phyloP scores from a whole-genome alignment of 2,329 filamentous ascomycete genomes.

The Sphaceloma murrayae region DNA sequence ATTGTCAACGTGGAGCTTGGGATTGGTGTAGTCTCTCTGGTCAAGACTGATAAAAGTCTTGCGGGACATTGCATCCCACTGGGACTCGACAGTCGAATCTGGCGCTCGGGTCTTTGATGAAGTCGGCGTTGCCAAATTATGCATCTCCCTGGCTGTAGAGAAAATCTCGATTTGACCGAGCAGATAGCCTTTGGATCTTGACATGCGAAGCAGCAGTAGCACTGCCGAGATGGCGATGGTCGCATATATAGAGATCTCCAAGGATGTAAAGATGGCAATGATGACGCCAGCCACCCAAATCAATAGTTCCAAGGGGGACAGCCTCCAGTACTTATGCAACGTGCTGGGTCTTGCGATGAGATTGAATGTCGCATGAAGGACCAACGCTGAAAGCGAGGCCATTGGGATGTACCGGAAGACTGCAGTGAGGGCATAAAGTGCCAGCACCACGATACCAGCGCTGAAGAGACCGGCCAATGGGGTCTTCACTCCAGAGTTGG shows the following conservation, averaged over 20 bases:
- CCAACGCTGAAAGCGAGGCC: slow-evolving; percentile 71
- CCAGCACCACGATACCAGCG: slow-evolving; percentile 72
- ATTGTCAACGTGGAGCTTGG: slow-evolving; percentile 63
- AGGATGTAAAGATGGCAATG: slow-evolving; percentile 76
- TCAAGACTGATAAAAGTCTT: slow-evolving; percentile 82
- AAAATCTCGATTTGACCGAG: slow-evolving; percentile 75
- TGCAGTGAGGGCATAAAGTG: slow-evolving; percentile 76
- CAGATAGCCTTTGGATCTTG: slow-evolving; percentile 74
- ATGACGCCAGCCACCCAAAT: slow-evolving; percentile 92
- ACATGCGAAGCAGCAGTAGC: slow-evolving; percentile 70
- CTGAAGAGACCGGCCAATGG: slow-evolving; percentile 87
- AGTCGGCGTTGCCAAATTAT: slow-evolving; percentile 66
- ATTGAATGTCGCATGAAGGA: slow-evolving; percentile 91
- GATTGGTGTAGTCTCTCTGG: slow-evolving; percentile 85
- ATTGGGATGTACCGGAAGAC: slow-evolving; percentile 92
- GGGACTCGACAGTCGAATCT: slow-evolving; percentile 28
- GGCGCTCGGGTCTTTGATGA: slow-evolving; percentile 50
- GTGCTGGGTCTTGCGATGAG: slow-evolving; percentile 84
- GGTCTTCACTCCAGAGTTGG: slow-evolving; percentile 87
- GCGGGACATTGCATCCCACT: slow-evolving; percentile 47
- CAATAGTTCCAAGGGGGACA: slow-evolving; percentile 78
- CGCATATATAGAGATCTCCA: slow-evolving; percentile 87
- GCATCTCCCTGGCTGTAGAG: slow-evolving; percentile 47
- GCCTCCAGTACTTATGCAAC: slow-evolving; percentile 89
- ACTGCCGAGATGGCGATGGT: slow-evolving; percentile 70